These are phyloP conservation scores for Apophysomyces ossiformis DNA, from an alignment of 371 early-diverging fungal species.

Conservation along the genomic window DNA sequence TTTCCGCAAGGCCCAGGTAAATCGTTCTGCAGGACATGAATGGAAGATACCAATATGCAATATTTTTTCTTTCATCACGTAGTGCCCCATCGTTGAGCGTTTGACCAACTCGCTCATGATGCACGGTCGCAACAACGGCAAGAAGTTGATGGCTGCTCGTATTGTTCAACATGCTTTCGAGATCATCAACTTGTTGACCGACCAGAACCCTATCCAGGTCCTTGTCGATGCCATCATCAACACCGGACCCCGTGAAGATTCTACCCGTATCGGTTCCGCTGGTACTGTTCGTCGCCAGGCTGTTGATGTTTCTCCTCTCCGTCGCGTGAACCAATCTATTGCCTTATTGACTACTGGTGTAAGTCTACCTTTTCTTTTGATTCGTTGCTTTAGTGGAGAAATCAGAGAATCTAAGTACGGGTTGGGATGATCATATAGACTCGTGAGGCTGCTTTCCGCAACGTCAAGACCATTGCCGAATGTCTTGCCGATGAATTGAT, in stretches of 20 bases:
- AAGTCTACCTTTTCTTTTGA: slow-evolving; percentile 26
- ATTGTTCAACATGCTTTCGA: slow-evolving; percentile 98
- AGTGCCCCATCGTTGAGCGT: slow-evolving; percentile 98
- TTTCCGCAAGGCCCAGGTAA: slow-evolving; percentile 93
- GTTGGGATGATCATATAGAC: slow-evolving; percentile 7
- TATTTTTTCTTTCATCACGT: neutral
- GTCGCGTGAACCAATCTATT: slow-evolving; percentile 97
- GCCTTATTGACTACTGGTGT: slow-evolving; percentile 92
- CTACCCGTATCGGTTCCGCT: slow-evolving; percentile 97
- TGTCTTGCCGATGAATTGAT: slow-evolving; percentile 99
- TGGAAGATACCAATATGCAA: neutral
- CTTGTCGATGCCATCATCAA: slow-evolving; percentile 98
- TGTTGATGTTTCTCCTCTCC: slow-evolving; percentile 98
- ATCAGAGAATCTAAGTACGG: neutral
- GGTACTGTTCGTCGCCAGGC: slow-evolving; percentile 99
- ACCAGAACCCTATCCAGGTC: slow-evolving; percentile 97
- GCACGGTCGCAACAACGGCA: slow-evolving; percentile 99
- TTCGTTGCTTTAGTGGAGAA: slow-evolving; percentile 7
- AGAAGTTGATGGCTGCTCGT: slow-evolving; percentile 97
- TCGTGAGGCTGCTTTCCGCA: slow-evolving; percentile 36
- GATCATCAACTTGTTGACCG: slow-evolving; percentile 97
- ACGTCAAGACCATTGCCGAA: slow-evolving; percentile 97
- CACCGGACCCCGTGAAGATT: slow-evolving; percentile 99
- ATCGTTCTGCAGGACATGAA: neutral
- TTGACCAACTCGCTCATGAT: slow-evolving; percentile 99